These are phyloP conservation scores for Hymenoscyphus albidus DNA, from an alignment of 2,329 filamentous ascomycete species.

Conservation along the genomic window DNA sequence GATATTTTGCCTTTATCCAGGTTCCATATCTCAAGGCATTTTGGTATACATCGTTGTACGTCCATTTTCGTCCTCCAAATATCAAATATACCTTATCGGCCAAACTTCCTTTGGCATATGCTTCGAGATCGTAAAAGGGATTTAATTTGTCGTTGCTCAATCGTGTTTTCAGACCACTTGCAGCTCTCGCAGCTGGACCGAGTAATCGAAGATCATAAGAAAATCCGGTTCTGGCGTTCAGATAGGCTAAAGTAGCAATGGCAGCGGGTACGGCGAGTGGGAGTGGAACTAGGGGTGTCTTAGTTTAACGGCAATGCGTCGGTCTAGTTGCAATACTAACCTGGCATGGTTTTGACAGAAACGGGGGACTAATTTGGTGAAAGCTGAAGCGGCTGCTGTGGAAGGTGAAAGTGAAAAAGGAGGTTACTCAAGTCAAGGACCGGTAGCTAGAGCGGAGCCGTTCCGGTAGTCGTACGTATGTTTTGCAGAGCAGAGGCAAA, in stretches of 20 bases:
- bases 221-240: slow-evolving; percentile 67
- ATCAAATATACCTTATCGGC: slow-evolving; percentile 59
- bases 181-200: slow-evolving; percentile 47
- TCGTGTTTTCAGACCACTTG: slow-evolving; percentile 42
- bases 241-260: slow-evolving; percentile 67
- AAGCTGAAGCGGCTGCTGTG: not conserved
- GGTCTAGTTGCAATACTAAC: slow-evolving; percentile 15
- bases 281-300: slow-evolving; percentile 44
- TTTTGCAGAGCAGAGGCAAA: too few relatives aligned
- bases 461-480: too few relatives aligned
- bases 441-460: not conserved
- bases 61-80: slow-evolving; percentile 66
- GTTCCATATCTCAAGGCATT: slow-evolving; percentile 66
- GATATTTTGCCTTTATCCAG: slow-evolving; percentile 65
- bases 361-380: not conserved
- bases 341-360: slow-evolving; percentile 22
- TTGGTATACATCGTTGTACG: slow-evolving; percentile 73
- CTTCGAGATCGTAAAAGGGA: slow-evolving; percentile 72
- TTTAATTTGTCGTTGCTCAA: slow-evolving; percentile 60
- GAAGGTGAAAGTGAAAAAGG: not conserved
- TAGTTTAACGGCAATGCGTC: slow-evolving; percentile 2
- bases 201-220: slow-evolving; percentile 63
- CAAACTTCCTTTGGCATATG: slow-evolving; percentile 52
- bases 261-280: slow-evolving; percentile 56
- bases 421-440: not conserved